Conservation (phyloP, 1,284 basidiomycete species). For the Ustanciosporium gigantosporum region DNA sequence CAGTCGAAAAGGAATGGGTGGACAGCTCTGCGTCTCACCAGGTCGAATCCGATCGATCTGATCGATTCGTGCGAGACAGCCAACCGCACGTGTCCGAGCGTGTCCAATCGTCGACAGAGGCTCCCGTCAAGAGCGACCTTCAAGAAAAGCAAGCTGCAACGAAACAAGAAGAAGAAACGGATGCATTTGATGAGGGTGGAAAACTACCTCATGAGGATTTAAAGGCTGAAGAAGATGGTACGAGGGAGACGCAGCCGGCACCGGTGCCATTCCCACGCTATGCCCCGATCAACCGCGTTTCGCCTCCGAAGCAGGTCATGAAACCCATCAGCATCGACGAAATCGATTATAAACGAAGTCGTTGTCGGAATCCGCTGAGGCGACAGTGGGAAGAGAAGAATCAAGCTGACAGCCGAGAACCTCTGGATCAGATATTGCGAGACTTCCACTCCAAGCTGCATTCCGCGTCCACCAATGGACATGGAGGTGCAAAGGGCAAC, state of each 20-base stretch:
- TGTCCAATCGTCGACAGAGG: no score
- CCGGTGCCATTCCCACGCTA: conserved; percentile 26
- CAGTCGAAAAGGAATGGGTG: no score
- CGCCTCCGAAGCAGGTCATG: conserved; percentile 27
- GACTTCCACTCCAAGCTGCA: conserved; percentile 15
- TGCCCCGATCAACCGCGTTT: conserved; percentile 34
- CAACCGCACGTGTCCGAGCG: no score
- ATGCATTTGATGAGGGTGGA: no score
- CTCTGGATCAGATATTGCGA: conserved; percentile 31
- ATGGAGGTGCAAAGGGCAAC: not conserved
- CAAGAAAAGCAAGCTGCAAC: no score
- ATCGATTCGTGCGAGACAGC: no score
- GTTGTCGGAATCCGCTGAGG: conserved; percentile 45
- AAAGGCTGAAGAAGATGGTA: not conserved
- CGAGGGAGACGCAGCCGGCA: no score
- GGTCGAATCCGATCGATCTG: no score
- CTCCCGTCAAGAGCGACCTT: no score
- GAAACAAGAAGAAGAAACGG: no score
- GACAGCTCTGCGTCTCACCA: no score
- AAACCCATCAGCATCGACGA: conserved; percentile 41
- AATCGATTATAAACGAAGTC: conserved; percentile 28
- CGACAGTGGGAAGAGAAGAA: conserved; percentile 36
- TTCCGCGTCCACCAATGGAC: not conserved
- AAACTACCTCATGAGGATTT: no score
- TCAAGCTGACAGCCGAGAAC: conserved; percentile 24